phyloP scores from a whole-genome alignment of 495 filamentous ascomycete genomes.

The Monascus purpureus region DNA sequence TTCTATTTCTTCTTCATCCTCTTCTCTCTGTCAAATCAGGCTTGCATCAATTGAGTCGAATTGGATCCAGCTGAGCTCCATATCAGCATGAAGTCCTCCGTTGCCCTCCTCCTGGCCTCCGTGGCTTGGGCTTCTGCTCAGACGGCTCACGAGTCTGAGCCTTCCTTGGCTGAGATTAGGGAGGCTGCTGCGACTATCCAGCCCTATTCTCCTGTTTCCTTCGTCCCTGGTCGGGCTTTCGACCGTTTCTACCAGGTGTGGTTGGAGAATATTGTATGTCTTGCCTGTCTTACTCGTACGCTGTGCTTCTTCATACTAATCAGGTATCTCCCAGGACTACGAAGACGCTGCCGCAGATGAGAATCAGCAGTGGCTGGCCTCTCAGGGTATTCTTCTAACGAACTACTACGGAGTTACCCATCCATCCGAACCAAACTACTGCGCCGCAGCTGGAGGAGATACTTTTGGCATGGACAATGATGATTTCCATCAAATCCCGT shows the following conservation, averaged over 20 bases:
- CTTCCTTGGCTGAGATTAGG: conserved; percentile 18
- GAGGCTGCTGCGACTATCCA: conserved; percentile 16
- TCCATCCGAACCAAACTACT: conserved; percentile 61
- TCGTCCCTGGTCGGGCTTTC: conserved; percentile 51
- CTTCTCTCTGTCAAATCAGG: no score
- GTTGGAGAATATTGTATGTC: conserved; percentile 58
- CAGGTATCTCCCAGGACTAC: conserved; percentile 50
- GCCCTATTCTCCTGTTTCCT: conserved; percentile 39
- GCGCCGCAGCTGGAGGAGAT: conserved; percentile 47
- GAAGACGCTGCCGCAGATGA: conserved; percentile 34
- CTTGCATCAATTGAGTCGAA: no score
- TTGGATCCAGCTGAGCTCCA: no score
- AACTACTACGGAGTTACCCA: conserved; percentile 53
- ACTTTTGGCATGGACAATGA: conserved; percentile 59
- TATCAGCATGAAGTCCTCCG: conserved; percentile 6
- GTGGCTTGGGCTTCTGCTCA: conserved; percentile 16
- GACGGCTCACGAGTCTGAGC: conserved; percentile 14
- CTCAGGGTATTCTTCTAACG: conserved; percentile 47
- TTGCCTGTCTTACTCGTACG: conserved; percentile 12
- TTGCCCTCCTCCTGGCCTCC: conserved; percentile 10
- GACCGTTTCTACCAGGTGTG: conserved; percentile 54
- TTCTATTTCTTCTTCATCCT: not conserved
- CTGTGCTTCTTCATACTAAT: conserved; percentile 1
- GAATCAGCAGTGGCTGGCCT: conserved; percentile 41
- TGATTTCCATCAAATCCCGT: conserved; percentile 37